A percentile compares a stretch with the other conserved stretches of the same genome.
These are phyloP conservation scores for Aspergillus biplanus DNA, from an alignment of 495 filamentous ascomycete genomes.

Conservation along the genomic window DNA sequence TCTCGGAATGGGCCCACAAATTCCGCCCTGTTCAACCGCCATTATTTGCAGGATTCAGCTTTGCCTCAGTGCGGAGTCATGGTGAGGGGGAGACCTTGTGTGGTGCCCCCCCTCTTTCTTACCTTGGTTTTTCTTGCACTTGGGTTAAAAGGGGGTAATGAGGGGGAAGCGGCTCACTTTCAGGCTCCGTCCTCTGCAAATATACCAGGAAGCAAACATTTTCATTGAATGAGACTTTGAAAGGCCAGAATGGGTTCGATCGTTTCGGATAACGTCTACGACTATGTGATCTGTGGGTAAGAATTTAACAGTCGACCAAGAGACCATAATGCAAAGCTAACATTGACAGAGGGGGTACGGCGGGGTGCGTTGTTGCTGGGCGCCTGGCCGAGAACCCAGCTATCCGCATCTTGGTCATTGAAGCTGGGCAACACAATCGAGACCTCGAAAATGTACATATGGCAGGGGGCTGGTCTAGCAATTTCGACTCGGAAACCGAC, in stretches of 20 bases:
- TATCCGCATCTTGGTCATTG: slow-evolving; percentile 57
- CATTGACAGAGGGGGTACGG: slow-evolving; percentile 56
- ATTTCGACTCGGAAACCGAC: slow-evolving; percentile 56
- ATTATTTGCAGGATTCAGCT: too few relatives aligned
- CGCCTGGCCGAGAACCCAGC: slow-evolving; percentile 61
- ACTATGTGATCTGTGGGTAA: slow-evolving; percentile 45
- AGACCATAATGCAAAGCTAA: background rate
- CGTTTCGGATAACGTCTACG: slow-evolving; percentile 25
- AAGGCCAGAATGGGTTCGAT: slow-evolving; percentile 10
- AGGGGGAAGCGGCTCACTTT: too few relatives aligned
- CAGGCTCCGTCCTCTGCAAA: too few relatives aligned
- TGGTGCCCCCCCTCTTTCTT: too few relatives aligned
- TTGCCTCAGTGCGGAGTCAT: too few relatives aligned
- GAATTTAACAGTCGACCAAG: background rate
- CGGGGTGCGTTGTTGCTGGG: slow-evolving; percentile 62
- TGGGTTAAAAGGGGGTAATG: too few relatives aligned
- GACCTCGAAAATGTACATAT: slow-evolving; percentile 54
- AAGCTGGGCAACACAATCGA: slow-evolving; percentile 53
- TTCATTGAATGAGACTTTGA: too few relatives aligned
- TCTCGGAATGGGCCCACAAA: too few relatives aligned
- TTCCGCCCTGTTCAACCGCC: too few relatives aligned
- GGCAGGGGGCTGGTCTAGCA: slow-evolving; percentile 49
- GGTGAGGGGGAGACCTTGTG: too few relatives aligned
- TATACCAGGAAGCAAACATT: too few relatives aligned
- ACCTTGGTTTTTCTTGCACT: too few relatives aligned